Conservation (phyloP, 805 yeast species). For the Huiozyma naganishii region DNA sequence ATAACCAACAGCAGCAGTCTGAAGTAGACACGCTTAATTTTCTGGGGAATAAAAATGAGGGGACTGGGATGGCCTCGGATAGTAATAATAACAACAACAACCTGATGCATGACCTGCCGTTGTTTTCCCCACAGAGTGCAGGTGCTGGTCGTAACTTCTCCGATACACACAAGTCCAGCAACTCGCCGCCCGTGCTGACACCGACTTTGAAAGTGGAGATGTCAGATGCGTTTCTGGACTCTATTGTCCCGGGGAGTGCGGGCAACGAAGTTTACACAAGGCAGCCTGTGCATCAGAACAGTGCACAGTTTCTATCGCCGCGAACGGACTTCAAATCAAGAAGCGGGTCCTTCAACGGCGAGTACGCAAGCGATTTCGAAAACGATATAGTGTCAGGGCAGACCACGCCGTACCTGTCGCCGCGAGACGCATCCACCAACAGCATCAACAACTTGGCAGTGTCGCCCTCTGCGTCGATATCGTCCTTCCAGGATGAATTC, state of each 20-base stretch:
- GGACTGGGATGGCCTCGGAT: no score
- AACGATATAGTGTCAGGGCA: constrained; percentile 6
- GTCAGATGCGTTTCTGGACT: neutral
- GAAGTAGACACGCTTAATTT: no score
- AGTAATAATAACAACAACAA: neutral
- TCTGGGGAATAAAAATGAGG: no score
- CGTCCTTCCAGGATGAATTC: constrained; percentile 12
- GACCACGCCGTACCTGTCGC: constrained; percentile 12
- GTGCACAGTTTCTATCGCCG: constrained; percentile 2
- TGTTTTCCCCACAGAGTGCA: neutral
- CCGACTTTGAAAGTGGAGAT: constrained; percentile 14
- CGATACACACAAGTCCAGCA: neutral
- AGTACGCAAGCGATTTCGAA: neutral
- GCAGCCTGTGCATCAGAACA: no score
- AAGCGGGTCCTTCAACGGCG: neutral
- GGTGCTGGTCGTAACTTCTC: neutral
- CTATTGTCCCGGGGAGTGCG: neutral
- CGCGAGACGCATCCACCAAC: constrained; percentile 1
- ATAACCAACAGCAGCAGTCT: neutral
- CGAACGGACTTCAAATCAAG: neutral
- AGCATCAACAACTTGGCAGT: constrained; percentile 7
- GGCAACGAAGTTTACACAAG: no score
- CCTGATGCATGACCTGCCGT: neutral
- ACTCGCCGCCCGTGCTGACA: constrained; percentile 4
- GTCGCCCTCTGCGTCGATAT: constrained; percentile 16